Base-by-base conservation (phyloP, 2,329 filamentous ascomycete species). In the Leptosphaerulina australis region DNA sequence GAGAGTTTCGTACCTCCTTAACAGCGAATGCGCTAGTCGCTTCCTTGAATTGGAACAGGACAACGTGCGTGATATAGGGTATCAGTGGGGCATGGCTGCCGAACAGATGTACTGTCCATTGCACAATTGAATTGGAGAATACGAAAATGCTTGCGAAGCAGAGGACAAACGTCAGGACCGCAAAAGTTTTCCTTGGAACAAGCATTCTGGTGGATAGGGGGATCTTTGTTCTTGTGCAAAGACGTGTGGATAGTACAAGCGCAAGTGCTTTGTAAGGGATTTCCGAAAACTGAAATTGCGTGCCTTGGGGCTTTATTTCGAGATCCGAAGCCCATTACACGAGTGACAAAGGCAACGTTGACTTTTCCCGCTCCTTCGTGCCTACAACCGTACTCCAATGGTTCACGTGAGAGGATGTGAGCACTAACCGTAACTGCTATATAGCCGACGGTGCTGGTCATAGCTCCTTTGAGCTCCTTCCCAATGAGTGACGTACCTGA, bases 21-120 rank as follows among this genome's bases (percentile, higher is more conserved):
- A 70, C 53, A 2, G 61, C 55, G 14, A 62, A 56, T 3, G 60
- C 48, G 41, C 55, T 64, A 18, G 57, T 54, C 30, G 51, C 50
- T n/a, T 66, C 46, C 43, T 70, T 68, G 59, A 70, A 71, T 39
- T 71, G 61, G 48, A 71, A 70, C 30, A 71, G 53, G 17, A 70
- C 67, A 26, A 71, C 58, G 31, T 71, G 66, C 17, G 62, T 66
- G 7, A 62, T 68, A 25, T 58, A 59, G 5, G 64, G 66, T 24
- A 56, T 38, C 7, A 58, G 38, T 9, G 57, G 53, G 8, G 55
- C 54, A 45, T 56, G 41, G 22, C 51, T 53, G 17, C 52, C 54
- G 33, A 60, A 60, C 2, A 66, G 49, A 22, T 58, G 50, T 8
- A 57, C 40, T 2, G 58, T 58, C 50, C 53, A 57, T 29, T 53